phyloP scores from a whole-genome alignment of 306 rosid species.

The Neltuma alba region DNA sequence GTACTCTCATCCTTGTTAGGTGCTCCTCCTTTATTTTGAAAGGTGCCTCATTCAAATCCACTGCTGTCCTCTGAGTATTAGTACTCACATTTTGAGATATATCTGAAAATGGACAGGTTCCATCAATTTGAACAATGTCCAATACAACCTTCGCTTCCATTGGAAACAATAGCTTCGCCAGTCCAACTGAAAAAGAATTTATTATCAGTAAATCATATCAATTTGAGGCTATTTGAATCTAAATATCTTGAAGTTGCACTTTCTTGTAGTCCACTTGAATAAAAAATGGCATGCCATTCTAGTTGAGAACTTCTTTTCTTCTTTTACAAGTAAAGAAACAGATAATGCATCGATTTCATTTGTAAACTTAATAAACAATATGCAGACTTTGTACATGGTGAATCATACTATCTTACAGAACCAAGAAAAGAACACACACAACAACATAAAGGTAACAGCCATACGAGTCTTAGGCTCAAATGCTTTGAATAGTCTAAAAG shows the following conservation, averaged over 20 bases:
- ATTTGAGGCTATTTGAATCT: not conserved
- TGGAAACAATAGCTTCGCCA: slow-evolving; percentile 69
- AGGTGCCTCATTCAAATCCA: slow-evolving; percentile 73
- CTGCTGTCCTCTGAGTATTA: slow-evolving; percentile 41
- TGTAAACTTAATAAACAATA: not conserved
- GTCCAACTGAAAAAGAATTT: slow-evolving; percentile 52
- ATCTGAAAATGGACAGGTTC: slow-evolving; percentile 46
- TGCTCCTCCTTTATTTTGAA: slow-evolving; percentile 70
- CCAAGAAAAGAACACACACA: not conserved
- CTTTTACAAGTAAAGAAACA: not conserved
- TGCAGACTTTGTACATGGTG: not conserved
- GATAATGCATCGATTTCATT: not conserved
- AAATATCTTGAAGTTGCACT: not conserved
- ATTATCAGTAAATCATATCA: slow-evolving; percentile 1
- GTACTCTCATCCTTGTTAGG: slow-evolving; percentile 57
- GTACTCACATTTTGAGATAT: slow-evolving; percentile 31
- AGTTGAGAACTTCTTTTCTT: not conserved
- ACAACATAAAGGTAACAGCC: not conserved
- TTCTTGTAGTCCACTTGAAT: not conserved
- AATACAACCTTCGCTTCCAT: slow-evolving; percentile 71
- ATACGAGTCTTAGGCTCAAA: not conserved
- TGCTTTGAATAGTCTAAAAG: no score
- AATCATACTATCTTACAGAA: not conserved
- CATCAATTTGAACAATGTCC: slow-evolving; percentile 63
- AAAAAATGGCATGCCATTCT: slow-evolving; percentile 4